These are phyloP conservation scores for Glutinoglossum americanum DNA, from an alignment of 495 filamentous ascomycete species.

Conservation along the genomic window DNA sequence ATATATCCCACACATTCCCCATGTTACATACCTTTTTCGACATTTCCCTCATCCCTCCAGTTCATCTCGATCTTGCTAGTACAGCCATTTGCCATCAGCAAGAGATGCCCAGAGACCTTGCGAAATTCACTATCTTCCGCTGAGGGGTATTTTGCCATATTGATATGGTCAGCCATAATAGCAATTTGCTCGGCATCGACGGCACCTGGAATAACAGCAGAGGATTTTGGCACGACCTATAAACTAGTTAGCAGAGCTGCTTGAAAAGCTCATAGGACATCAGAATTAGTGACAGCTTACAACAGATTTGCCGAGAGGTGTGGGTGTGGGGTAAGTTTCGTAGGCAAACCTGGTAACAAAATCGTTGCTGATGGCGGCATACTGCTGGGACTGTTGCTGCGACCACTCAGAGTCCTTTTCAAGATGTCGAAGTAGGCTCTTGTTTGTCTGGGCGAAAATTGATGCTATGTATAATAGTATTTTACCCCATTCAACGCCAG, in stretches of 20 bases:
- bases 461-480: slow-evolving; percentile 17
- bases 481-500: slow-evolving; percentile 50
- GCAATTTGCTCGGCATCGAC: slow-evolving; percentile 16
- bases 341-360: not conserved
- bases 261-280: no score
- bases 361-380: slow-evolving; percentile 1
- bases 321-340: not conserved
- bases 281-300: not conserved
- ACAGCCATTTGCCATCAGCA: not conserved
- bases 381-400: slow-evolving; percentile 15
- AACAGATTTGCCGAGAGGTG: not conserved
- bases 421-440: slow-evolving; percentile 13
- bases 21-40: no score
- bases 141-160: slow-evolving; percentile 18
- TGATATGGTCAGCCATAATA: slow-evolving; percentile 18
- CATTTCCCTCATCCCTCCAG: no score
- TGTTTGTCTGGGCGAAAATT: slow-evolving; percentile 13
- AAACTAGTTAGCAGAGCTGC: no score
- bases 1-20: no score
- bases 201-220: slow-evolving; percentile 17
- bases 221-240: slow-evolving; percentile 17
- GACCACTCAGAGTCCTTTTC: slow-evolving; percentile 18
- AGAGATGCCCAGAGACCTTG: slow-evolving; percentile 7
- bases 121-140: slow-evolving; percentile 12
- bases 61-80: no score